Percentiles rank a stretch among this genome's conserved stretches.
Conservation (phyloP, 1,139 yeast genomes). For the Hansenula sp. region DNA sequence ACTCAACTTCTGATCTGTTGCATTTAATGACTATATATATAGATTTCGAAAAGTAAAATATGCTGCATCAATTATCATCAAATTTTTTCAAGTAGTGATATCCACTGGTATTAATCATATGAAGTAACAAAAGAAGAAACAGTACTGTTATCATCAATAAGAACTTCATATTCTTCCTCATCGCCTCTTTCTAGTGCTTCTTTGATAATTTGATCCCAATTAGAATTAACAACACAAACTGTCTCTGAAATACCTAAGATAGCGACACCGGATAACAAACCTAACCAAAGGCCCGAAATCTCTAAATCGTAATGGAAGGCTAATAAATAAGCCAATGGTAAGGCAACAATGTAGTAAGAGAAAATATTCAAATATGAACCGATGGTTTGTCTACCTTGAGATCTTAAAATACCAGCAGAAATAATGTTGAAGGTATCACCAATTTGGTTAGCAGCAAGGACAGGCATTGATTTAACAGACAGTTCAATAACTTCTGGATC, state of each 20-base stretch:
- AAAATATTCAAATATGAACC: constrained; percentile 58
- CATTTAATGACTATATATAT: too few species aligned
- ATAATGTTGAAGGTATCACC: constrained; percentile 51
- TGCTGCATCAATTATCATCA: too few species aligned
- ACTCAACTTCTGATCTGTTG: too few species aligned
- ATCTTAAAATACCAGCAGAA: constrained; percentile 60
- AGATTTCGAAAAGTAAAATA: too few species aligned
- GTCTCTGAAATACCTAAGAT: constrained; percentile 49
- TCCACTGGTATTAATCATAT: neutral
- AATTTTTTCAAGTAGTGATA: too few species aligned
- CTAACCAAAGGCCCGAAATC: constrained; percentile 60
- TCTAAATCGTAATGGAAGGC: constrained; percentile 49
- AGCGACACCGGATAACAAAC: constrained; percentile 54
- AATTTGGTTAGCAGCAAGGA: constrained; percentile 55
- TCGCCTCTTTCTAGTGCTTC: constrained; percentile 52
- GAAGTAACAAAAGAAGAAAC: constrained; percentile 17
- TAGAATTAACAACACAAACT: constrained; percentile 39
- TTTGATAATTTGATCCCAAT: constrained; percentile 57
- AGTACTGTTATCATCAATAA: constrained; percentile 21
- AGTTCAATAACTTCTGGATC: constrained; percentile 22
- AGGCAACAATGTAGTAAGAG: constrained; percentile 54
- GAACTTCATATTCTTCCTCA: constrained; percentile 19
- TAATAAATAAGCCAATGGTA: constrained; percentile 52
- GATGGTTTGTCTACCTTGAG: constrained; percentile 63
- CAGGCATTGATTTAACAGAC: constrained; percentile 23